Base-by-base conservation (phyloP, 2,329 filamentous ascomycete genomes). In the Drechslerella coelobrocha region DNA sequence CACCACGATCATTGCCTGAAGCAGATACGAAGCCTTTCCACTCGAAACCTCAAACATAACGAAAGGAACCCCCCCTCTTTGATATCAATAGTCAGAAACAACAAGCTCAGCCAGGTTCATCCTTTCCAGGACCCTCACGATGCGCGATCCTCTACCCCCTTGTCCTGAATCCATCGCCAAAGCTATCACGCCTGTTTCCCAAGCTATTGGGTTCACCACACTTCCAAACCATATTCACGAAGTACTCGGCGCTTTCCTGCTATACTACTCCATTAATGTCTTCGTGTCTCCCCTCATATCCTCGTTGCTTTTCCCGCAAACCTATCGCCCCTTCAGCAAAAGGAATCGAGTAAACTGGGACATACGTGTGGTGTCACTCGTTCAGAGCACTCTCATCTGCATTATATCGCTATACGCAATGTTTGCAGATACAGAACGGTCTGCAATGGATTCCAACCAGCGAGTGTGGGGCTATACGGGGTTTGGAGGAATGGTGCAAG, bases 301-400 rank as follows among this genome's bases (percentile, higher is more conserved):
- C 31, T 82, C 79, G 48, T 76, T 81, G 62, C 78, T 91, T 68
- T 86, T 89, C 73, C 85, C 88, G 1, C 75, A 81, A 48, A 82
- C 84, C 74, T 94, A 94, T 80, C 78, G 81, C 29, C 79, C 79
- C 51, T 83, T 91, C 74, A 84, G 86, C 52, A 80, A 81, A 24
- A 83, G 84, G 61, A 90, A 88, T 62, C 84, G 84, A 77, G 82
- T 91, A 72, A 94, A 89, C 82, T 94, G 91, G 91, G 87, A 95
- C 78, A 88, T 91, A 23, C 91, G 93, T 77, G 87, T 93, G 61
- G 90, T 94, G 29, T 92, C 89, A n/a, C 84, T 94, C 74, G 82
- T 90, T 61, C 91, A 95, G 82, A 88, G 87, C 77, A 81, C 83
- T 29, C 80, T 91, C 61, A 90, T 95, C 80, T 91, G 88, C 78